Percentiles rank a stretch among this genome's conserved stretches.
Evolutionary conservation across 805 yeast species (phyloP).

Genomic region (Candida taoyuanica): DNA sequence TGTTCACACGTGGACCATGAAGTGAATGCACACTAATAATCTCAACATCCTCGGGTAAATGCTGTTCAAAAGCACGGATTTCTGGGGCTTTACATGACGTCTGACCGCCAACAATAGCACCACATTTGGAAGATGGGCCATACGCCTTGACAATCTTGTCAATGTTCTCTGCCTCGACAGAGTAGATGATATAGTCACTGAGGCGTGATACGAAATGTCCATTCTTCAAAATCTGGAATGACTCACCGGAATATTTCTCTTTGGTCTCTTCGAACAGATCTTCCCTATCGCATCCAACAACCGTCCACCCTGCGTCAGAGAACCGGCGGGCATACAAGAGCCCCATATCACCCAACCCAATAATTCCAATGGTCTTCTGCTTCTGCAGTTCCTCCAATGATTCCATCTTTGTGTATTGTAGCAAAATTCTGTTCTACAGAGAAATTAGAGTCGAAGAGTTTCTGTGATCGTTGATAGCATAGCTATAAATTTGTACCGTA

Average conservation of each 20-base stretch:
- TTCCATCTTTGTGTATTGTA: conserved; percentile 3
- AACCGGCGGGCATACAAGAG: conserved; percentile 75
- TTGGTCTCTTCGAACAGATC: conserved; percentile 47
- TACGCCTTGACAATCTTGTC: conserved; percentile 64
- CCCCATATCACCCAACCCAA: conserved; percentile 98
- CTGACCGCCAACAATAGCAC: conserved; percentile 96
- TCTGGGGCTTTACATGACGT: conserved; percentile 94
- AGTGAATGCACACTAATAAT: conserved; percentile 86
- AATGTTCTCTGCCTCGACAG: conserved; percentile 89
- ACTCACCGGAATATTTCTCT: conserved; percentile 35
- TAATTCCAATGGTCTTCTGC: conserved; percentile 71
- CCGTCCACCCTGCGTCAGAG: conserved; percentile 81
- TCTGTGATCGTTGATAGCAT: no score
- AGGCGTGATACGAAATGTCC: conserved; percentile 82
- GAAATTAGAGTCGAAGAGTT: no score
- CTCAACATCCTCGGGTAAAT: conserved; percentile 72
- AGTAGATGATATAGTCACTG: conserved; percentile 80
- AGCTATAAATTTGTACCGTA: no score
- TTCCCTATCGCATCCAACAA: conserved; percentile 83
- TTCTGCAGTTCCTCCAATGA: conserved; percentile 5
- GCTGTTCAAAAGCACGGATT: conserved; percentile 73
- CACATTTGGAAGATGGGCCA: conserved; percentile 84
- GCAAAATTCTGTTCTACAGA: no score
- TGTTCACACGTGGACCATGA: conserved; percentile 89
- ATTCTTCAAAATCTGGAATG: conserved; percentile 57